Base-by-base conservation (phyloP, 345 rosid species). In the Sisymbrium irio region DNA sequence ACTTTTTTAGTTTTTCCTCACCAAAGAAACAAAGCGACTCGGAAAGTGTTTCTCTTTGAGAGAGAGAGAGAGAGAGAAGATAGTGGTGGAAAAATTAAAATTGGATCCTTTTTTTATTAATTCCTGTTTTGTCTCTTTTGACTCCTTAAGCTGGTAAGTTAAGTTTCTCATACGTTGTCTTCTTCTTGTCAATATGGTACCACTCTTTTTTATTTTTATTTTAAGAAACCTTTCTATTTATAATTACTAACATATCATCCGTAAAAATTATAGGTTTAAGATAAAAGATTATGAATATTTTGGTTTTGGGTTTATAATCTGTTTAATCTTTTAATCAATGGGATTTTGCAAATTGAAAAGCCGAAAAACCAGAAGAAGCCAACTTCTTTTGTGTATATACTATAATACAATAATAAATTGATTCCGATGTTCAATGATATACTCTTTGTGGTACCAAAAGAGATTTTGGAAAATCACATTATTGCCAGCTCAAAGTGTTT, bases 401-500 rank as follows among this genome's bases (percentile, higher is more conserved):
- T 19, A 19, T 74, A 49, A 59, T 40, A 40, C 65, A 76, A 62
- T 76, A 69, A 69, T 76, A 69, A 69, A 62, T 42, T 76, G 75
- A 76, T 76, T 76, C 79, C 65, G 35, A 76, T 76, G 79, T 44
- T 46, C 79, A 76, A 76, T 69, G 53, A 76, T 76, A 41, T 62
- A 59, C 7, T 62, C 59, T 62, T 69, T 69, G 75, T 76, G 75
- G 75, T 76, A 76, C 75, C 79, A 76, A 69, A 76, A 69, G 51
- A 76, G 59, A 54, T 69, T 68, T 62, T 32, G 51, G 65, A 19
- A 68, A 62, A 62, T 69, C 70, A 62, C 70, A 55, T 75, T 67
- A 60, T 69, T 69, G 75, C 58, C 79, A 76, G 79, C 79, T 76
- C 79, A 69, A 76, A 62, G 53, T 36, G 60, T 76, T 69, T 69